Base-by-base conservation (phyloP, 2,329 filamentous ascomycete species). In the Canariomyces notabilis region DNA sequence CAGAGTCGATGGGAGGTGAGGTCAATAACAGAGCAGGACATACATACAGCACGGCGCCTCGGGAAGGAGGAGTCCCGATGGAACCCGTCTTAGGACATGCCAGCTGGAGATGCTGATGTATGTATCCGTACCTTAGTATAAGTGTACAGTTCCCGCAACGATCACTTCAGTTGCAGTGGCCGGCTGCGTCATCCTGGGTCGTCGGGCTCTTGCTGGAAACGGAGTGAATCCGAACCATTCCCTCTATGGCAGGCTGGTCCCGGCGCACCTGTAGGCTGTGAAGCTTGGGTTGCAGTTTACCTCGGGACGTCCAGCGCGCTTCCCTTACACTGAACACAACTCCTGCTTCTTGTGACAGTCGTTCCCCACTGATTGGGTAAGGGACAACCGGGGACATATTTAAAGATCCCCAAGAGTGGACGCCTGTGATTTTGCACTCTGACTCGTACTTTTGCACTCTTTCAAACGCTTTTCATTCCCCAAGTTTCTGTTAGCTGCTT, bases 301-400 rank as follows among this genome's bases (percentile, higher is more conserved):
- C 51, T 53, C 51, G 51, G 51, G n/a, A 34, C 51, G 51, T 42
- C 48, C 32, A 50, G 50, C 35, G 47, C 41, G 11, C 16, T 22
- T 22, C 29, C 38, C 42, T 35, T 23, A 23, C 12, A 9, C 19
- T 35, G 43, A n/a, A n/a, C 26, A 26, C 37, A n/a, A 31, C 38
- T 37, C 41, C 21, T 36, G 31, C 31, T 23, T 48, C 48, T 50
- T 50, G 48, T 47, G 48, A 50, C 31, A 38, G 48, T 32, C 19
- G 23, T 40, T 42, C 38, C 46, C 45, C 45, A 43, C 48, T 21
- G 19, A 23, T 6, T 31, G 43, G 19, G 26, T 15, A 33, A 35
- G 39, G n/a, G 43, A 20, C 26, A 15, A 37, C 40, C 35, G 12
- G 29, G 34, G 18, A 33, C 37, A 37, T 44, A 48, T 37, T 33